phyloP scores from a whole-genome alignment of 441 rosid species.

The Brassica balearica region DNA sequence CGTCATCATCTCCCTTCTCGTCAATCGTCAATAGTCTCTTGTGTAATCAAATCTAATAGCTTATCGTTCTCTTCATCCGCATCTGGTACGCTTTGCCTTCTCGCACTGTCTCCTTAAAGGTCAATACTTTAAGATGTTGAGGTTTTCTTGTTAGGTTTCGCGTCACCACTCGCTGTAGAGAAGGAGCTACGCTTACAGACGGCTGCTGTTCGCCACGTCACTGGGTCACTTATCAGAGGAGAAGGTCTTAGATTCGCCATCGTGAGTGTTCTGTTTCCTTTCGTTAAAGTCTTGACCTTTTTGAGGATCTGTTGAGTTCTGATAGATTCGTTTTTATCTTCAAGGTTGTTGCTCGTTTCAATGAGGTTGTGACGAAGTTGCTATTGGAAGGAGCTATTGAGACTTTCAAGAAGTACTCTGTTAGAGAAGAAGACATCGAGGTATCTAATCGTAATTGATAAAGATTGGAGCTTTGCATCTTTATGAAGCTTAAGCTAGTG shows the following conservation, averaged over 20 bases:
- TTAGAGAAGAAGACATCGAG: conserved; percentile 79
- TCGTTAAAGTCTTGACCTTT: conserved; percentile 3
- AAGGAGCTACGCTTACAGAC: conserved; percentile 48
- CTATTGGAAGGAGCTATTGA: conserved; percentile 91
- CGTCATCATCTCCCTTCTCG: conserved; percentile 21
- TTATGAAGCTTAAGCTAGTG: background rate
- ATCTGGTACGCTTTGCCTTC: conserved; percentile 20
- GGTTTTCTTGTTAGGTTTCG: conserved; percentile 43
- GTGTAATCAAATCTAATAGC: conserved; percentile 29
- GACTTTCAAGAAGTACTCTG: conserved; percentile 80
- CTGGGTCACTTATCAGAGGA: conserved; percentile 66
- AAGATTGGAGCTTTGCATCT: conserved; percentile 20
- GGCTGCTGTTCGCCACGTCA: conserved; percentile 67
- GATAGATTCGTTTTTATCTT: background rate
- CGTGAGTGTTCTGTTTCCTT: conserved; percentile 44
- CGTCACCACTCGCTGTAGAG: conserved; percentile 44
- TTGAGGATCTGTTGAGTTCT: background rate
- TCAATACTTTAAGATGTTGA: background rate
- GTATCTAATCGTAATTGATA: conserved; percentile 41
- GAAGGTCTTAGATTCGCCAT: conserved; percentile 91
- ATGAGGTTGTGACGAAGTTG: conserved; percentile 83
- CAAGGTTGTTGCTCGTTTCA: conserved; percentile 93
- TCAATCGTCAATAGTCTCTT: conserved; percentile 3
- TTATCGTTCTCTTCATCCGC: conserved; percentile 41
- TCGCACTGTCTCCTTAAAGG: no score